These are phyloP conservation scores for Parathielavia appendiculata DNA, from an alignment of 495 filamentous ascomycete species.

Conservation along the genomic window DNA sequence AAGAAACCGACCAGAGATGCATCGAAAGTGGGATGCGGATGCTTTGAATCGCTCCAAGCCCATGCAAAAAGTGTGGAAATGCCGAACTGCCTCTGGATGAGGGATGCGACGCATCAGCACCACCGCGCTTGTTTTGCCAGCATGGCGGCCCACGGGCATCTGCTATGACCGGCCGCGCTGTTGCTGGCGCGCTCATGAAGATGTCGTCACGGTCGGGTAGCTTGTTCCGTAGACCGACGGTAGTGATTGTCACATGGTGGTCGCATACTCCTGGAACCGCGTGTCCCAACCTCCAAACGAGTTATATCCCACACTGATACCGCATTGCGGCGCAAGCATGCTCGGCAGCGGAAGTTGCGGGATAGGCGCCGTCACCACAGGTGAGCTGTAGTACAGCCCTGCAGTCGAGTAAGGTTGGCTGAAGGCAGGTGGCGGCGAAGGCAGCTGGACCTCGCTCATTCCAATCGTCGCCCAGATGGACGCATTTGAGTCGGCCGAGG, in stretches of 20 bases:
- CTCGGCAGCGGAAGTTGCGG: constrained; percentile 82
- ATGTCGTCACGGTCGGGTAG: constrained; percentile 40
- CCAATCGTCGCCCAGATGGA: constrained; percentile 79
- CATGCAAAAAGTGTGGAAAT: constrained; percentile 36
- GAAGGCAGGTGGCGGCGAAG: constrained; percentile 72
- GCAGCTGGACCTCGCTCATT: constrained; percentile 60
- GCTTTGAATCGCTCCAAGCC: constrained; percentile 36
- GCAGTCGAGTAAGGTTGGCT: constrained; percentile 73
- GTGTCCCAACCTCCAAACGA: constrained; percentile 71
- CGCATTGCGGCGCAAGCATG: constrained; percentile 80
- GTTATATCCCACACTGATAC: constrained; percentile 67
- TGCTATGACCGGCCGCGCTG: constrained; percentile 9
- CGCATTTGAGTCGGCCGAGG: constrained; percentile 57
- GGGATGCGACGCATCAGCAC: constrained; percentile 7
- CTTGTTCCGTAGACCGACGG: constrained; percentile 33
- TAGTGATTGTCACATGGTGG: constrained; percentile 60
- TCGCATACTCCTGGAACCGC: constrained; percentile 56
- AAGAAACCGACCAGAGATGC: constrained; percentile 23
- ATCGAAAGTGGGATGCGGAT: constrained; percentile 22
- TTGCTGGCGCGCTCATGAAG: constrained; percentile 25
- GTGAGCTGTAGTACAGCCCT: constrained; percentile 56
- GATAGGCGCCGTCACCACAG: constrained; percentile 61
- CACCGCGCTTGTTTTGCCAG: constrained; percentile 19
- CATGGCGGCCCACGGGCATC: constrained; percentile 4
- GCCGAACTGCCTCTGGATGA: constrained; percentile 35